Evolutionary conservation across 768 basidiomycete species (phyloP).

Genomic region (Lentinula edodes): DNA sequence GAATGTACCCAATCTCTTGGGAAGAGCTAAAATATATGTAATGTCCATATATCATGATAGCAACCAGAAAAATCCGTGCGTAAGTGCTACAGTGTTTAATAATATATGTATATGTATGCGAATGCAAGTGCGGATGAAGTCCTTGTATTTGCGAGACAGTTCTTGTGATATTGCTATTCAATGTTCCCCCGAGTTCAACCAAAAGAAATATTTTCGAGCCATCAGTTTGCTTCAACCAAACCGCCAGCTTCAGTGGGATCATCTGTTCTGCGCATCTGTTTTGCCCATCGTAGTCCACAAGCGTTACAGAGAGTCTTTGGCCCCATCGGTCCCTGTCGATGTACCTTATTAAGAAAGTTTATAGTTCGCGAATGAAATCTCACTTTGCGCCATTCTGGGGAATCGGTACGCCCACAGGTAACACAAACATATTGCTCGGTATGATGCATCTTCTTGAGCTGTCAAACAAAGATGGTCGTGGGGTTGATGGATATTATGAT

Average conservation of each 20-base stretch:
- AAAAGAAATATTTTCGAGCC: neutral
- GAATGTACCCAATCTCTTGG: no score
- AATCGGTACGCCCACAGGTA: slow-evolving; percentile 91
- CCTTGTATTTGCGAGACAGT: no score
- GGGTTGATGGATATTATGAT: neutral
- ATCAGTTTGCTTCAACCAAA: neutral
- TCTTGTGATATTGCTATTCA: no score
- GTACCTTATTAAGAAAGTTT: neutral
- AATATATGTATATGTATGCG: no score
- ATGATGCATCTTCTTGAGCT: slow-evolving; percentile 43
- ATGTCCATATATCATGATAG: neutral
- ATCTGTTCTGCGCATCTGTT: slow-evolving; percentile 44
- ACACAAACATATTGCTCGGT: slow-evolving; percentile 80
- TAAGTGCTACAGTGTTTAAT: no score
- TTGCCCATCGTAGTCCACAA: slow-evolving; percentile 92
- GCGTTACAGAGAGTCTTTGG: slow-evolving; percentile 99
- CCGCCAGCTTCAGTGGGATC: slow-evolving; percentile 16
- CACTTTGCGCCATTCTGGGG: slow-evolving; percentile 95
- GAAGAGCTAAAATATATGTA: neutral
- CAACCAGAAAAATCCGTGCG: neutral
- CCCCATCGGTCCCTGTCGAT: slow-evolving; percentile 74
- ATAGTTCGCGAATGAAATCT: slow-evolving; percentile 2
- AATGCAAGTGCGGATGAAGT: no score
- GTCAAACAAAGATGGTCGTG: neutral
- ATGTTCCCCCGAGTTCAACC: neutral